Evolutionary conservation across 768 basidiomycete species (phyloP).

Genomic region (Suillus americanus): DNA sequence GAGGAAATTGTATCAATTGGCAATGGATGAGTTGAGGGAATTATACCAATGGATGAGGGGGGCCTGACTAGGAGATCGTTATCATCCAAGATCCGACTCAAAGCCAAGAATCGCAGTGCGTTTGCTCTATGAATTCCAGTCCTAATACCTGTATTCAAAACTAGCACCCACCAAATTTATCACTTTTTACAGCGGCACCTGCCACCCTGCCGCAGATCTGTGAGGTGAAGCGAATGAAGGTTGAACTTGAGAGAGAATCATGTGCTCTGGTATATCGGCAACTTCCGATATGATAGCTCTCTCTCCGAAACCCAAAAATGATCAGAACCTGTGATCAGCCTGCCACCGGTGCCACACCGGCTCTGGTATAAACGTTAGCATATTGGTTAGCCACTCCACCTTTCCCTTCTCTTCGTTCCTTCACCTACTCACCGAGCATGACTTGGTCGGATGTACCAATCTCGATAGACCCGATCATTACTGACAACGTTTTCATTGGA

Average conservation of each 20-base stretch:
- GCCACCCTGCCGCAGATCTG: too few species aligned
- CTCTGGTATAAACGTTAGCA: conserved; percentile 9
- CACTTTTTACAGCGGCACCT: too few species aligned
- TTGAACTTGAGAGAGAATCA: background rate
- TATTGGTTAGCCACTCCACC: conserved; percentile 10
- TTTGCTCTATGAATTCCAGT: background rate
- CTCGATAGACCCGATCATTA: conserved; percentile 28
- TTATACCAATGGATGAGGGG: background rate
- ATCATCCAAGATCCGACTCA: background rate
- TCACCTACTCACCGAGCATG: conserved; percentile 16
- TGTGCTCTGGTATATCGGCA: background rate
- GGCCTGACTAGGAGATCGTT: background rate
- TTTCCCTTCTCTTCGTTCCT: conserved; percentile 6
- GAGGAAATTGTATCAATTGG: background rate
- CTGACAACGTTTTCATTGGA: conserved; percentile 34
- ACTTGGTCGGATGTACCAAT: conserved; percentile 28
- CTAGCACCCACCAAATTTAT: background rate
- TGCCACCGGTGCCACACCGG: conserved; percentile 1
- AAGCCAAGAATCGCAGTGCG: background rate
- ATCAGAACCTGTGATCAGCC: background rate
- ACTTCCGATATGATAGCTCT: background rate
- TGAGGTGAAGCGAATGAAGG: too few species aligned
- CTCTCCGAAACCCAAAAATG: background rate
- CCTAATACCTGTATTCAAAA: background rate
- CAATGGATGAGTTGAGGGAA: background rate